phyloP scores from a whole-genome alignment of 495 filamentous ascomycete species.

The Penicillium silybi region DNA sequence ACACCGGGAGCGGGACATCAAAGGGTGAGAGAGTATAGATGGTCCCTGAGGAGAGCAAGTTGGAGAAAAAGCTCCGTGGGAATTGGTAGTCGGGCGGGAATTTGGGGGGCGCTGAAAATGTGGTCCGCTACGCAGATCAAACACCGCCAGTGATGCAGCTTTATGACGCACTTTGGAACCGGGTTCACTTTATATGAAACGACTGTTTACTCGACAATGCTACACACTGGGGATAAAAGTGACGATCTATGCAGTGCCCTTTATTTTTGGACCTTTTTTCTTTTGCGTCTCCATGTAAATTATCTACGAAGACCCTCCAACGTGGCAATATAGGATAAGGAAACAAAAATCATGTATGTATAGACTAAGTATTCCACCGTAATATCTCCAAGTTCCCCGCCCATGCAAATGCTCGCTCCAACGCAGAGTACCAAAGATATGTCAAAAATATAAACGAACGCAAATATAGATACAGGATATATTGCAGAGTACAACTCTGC shows the following conservation, averaged over 20 bases:
- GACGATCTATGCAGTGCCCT: not conserved
- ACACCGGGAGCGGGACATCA: slow-evolving; percentile 19
- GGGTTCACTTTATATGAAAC: slow-evolving; percentile 16
- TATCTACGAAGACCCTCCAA: not conserved
- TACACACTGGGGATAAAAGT: not conserved
- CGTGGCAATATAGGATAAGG: not conserved
- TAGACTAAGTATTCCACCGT: not conserved
- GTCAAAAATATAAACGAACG: slow-evolving; percentile 4
- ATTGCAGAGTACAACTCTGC: slow-evolving; percentile 5
- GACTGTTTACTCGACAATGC: not conserved
- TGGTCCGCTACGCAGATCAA: slow-evolving; percentile 25
- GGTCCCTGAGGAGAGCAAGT: slow-evolving; percentile 3
- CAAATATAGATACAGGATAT: slow-evolving; percentile 21
- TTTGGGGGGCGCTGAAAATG: slow-evolving; percentile 15
- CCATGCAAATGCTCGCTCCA: slow-evolving; percentile 21
- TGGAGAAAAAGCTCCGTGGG: slow-evolving; percentile 6
- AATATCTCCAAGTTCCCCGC: slow-evolving; percentile 13
- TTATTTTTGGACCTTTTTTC: not conserved
- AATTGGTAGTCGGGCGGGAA: slow-evolving; percentile 13
- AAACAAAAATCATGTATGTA: not conserved
- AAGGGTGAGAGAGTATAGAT: not conserved
- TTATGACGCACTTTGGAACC: slow-evolving; percentile 22
- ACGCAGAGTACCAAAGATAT: slow-evolving; percentile 11
- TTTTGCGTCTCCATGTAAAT: not conserved
- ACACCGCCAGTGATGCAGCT: slow-evolving; percentile 22